Evolutionary conservation across 805 yeast genomes (phyloP).

Genomic region (Komagataella populi): DNA sequence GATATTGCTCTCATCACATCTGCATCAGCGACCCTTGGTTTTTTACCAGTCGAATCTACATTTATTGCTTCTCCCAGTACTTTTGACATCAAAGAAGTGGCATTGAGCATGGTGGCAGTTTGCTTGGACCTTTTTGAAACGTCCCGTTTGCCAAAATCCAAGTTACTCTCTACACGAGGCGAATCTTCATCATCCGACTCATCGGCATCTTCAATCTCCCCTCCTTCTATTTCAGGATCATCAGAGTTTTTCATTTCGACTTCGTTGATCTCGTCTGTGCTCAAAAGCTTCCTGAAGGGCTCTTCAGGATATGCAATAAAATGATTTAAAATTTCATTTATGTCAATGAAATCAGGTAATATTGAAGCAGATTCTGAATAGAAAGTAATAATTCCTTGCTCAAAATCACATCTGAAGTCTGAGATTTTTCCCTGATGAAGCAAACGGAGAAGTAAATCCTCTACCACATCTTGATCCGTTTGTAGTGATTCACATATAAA

Average conservation of each 20-base stretch:
- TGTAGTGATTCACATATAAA: not conserved
- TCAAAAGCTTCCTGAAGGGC: not conserved
- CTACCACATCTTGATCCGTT: not conserved
- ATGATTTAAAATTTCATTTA: not conserved
- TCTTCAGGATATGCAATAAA: not conserved
- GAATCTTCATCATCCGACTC: not conserved
- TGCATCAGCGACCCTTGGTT: not conserved
- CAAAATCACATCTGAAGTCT: not conserved
- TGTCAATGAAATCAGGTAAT: not conserved
- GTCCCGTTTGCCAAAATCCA: not conserved
- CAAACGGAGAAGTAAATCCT: not conserved
- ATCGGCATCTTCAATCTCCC: not conserved
- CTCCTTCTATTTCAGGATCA: not conserved
- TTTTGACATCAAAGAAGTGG: not conserved
- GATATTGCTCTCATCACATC: not conserved
- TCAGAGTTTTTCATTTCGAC: not conserved
- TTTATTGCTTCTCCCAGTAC: not conserved
- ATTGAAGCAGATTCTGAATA: constrained; percentile 1
- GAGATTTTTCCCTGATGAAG: not conserved
- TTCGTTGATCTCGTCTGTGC: not conserved
- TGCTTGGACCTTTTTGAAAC: not conserved
- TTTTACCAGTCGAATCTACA: not conserved
- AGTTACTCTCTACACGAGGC: not conserved
- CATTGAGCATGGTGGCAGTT: not conserved
- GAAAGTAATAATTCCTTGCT: not conserved